Evolutionary conservation across 192 early-diverging fungal species (phyloP), one percentile per base, ranked within the genome.

Genomic region (Coemansia aciculifera): DNA sequence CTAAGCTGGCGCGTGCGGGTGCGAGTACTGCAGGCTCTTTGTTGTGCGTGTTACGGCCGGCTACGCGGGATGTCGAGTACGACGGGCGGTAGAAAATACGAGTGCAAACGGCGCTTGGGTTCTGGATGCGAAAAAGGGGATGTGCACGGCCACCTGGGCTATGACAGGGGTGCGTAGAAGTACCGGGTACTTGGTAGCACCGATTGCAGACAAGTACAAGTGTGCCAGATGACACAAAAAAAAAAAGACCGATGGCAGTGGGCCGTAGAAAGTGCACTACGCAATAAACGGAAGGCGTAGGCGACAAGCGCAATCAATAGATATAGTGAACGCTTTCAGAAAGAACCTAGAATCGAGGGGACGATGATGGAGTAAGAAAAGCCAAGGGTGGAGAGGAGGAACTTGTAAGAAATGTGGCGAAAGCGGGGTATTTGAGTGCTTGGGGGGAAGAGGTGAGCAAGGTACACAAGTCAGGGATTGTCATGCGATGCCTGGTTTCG

Each of bases 1-100:
- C 51, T 54, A 54, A 15, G 51, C 52, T 56, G 52, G 52, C 29
- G 52, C 52, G 52, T 56, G 48, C 48, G 21, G 48, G 48, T 23
- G 48, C 39, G 39, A 40, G 39, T 40, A n/a, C 44, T 48, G 44
- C 44, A 48, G 44, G 44, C n/a, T 48, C 44, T 48, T 48, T 56
- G 15, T 52, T 52, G 49, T 29, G 49, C 27, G 49, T 11, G 24
- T 15, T 52, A 52, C 49, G 12, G 24, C 49, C 27, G 49, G 21
- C 49, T 52, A 29, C 21, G 49, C 49, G 3, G 24, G 24, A 24
- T 27, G 49, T 52, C 12, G 49, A 32, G 29, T 17, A 31, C 52
- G 27, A 56, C 31, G 6, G 27, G 15, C 15, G 5, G 29, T 31
- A 56, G 31, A 10, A 15, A 3, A 31, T 17, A 31, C 52, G 21